Evolutionary conservation across 108 stramenopile species (phyloP), one percentile per base, ranked within the genome.

Genomic region (Discostella pseudostelligera): DNA sequence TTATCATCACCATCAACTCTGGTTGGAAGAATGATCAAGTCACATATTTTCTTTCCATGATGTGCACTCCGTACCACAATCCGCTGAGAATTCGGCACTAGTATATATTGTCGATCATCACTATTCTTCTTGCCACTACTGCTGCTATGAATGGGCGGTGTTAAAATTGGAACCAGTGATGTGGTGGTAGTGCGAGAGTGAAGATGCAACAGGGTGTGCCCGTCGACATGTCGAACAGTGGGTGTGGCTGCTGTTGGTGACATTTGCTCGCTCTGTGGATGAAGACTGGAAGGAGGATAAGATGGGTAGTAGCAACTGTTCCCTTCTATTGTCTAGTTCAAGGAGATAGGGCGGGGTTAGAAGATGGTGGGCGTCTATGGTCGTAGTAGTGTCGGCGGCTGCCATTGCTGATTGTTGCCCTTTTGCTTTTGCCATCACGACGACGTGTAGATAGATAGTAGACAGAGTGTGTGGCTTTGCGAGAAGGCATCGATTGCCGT

Each of bases 91-190:
- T 67, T 62, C 0, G 74, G 74, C 46, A 75, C 66, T 12, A 75
- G 37, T n/a, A 75, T 21, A 47, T 62, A 67, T 54, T 57, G 66
- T 43, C 67, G 44, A 28, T 36, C 39, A 19, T 59, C 46, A 0
- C n/a, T 37, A 14, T 49, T 40, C 17, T 37, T 42, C 0, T 14
- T 26, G 13, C 7, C 25, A 11, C 12, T 26, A 24, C 7, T 40
- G 14, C 12, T 26, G 28, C 8, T 43, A 25, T 6, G 25, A 12
- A 47, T 24, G 43, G 54, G 72, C 6, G 72, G 72, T 5, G 72
- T 66, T 48, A 74, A 42, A 6, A 57, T 65, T 39, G 72, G 72
- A 16, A 74, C 72, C 26, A 74, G 72, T 14, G 72, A 74, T 7
- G 72, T 55, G 25, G 63, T 40, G 26, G 64, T 3, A 55, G 62